These are phyloP conservation scores for Solanum arcanum DNA, from an alignment of 257 asterid genomes.

Conservation along the genomic window DNA sequence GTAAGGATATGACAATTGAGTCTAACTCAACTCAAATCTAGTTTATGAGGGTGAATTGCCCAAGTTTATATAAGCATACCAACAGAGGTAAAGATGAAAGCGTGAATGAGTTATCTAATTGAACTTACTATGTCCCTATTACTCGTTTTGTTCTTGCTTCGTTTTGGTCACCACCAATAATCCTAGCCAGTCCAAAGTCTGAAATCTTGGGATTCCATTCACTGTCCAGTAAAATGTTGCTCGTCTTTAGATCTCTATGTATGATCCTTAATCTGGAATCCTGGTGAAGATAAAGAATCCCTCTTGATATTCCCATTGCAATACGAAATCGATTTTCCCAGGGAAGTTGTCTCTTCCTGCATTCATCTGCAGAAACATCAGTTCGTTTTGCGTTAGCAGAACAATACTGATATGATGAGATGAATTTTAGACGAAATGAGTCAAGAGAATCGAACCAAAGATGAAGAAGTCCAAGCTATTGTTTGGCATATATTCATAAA, in stretches of 20 bases:
- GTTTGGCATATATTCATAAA: conserved; percentile 6
- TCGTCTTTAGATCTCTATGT: conserved; percentile 1
- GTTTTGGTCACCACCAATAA: neutral
- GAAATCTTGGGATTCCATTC: neutral
- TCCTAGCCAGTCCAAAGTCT: neutral
- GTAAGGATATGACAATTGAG: neutral
- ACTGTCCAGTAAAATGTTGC: neutral
- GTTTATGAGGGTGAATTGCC: neutral
- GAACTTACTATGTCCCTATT: conserved; percentile 9
- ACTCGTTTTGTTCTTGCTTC: neutral
- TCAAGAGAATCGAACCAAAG: neutral
- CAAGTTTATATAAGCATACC: neutral
- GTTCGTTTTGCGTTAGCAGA: neutral
- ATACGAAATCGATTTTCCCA: neutral
- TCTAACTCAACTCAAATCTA: neutral
- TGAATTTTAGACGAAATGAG: neutral
- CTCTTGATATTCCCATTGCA: neutral
- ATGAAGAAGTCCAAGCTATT: conserved; percentile 8
- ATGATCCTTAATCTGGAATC: conserved; percentile 3
- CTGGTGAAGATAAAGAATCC: conserved; percentile 3
- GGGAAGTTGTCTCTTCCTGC: neutral
- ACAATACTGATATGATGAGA: neutral
- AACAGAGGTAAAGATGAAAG: neutral
- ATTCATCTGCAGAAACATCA: neutral
- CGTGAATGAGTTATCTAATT: neutral